phyloP scores from a whole-genome alignment of 148 eudicot species.

The Vaccinium myrtillus region DNA sequence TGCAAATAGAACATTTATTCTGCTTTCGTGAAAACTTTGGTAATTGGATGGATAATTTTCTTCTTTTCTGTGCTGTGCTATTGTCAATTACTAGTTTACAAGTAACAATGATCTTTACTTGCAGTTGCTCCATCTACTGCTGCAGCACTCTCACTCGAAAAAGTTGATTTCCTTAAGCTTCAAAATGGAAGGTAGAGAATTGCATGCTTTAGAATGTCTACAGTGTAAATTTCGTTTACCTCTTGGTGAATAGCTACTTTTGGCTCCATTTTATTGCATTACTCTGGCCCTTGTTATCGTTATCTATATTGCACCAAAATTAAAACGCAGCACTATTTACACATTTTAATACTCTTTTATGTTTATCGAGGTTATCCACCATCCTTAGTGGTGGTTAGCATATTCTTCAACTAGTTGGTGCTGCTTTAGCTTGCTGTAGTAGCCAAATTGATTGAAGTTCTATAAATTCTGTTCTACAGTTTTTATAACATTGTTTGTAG shows the following conservation, averaged over 20 bases:
- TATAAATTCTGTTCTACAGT: neutral
- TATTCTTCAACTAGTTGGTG: neutral
- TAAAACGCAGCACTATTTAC: neutral
- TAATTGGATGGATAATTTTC: neutral
- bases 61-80: neutral
- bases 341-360: neutral
- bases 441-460: neutral
- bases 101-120: slow-evolving; percentile 22
- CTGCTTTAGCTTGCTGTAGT: neutral
- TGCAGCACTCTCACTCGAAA: slow-evolving; percentile 45
- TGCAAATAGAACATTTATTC: slow-evolving; percentile 4
- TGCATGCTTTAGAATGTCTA: neutral
- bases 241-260: neutral
- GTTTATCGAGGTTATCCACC: neutral
- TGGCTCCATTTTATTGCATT: neutral
- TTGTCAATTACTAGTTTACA: neutral
- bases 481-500: neutral
- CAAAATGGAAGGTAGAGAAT: slow-evolving; percentile 88
- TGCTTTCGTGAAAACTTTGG: neutral
- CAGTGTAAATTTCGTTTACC: neutral
- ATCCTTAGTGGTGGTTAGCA: neutral
- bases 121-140: slow-evolving; percentile 73
- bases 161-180: slow-evolving; percentile 82
- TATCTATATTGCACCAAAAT: neutral
- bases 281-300: neutral